A percentile compares a stretch with the other conserved stretches of the same genome.
These are phyloP conservation scores for Hericium coralloides DNA, from an alignment of 768 basidiomycete genomes.

Conservation along the genomic window DNA sequence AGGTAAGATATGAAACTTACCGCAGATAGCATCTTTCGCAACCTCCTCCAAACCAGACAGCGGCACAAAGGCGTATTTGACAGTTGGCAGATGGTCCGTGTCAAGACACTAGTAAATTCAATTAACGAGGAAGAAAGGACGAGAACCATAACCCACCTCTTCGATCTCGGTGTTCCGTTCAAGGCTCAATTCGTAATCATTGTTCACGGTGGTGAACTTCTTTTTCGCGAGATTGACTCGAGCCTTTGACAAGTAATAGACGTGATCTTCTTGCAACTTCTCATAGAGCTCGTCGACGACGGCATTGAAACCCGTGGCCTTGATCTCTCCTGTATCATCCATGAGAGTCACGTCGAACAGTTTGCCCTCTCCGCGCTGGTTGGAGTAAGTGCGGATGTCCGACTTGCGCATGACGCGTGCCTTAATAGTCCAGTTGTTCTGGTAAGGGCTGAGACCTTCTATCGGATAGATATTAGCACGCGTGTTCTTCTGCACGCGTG, in stretches of 20 bases:
- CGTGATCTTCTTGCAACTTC: constrained; percentile 84
- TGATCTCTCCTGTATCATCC: constrained; percentile 92
- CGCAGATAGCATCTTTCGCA: constrained; percentile 76
- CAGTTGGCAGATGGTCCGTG: constrained; percentile 59
- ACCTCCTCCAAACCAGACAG: constrained; percentile 53
- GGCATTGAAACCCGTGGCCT: constrained; percentile 85
- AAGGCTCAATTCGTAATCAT: constrained; percentile 90
- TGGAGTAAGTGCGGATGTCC: constrained; percentile 87
- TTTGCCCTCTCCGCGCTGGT: constrained; percentile 87
- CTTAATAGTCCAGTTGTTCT: constrained; percentile 98
- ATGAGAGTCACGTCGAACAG: constrained; percentile 88
- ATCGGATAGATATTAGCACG: constrained; percentile 62
- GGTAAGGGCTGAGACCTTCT: constrained; percentile 90
- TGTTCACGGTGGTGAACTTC: constrained; percentile 83
- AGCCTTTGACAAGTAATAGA: constrained; percentile 86
- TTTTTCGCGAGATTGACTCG: constrained; percentile 94
- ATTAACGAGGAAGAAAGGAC: background rate
- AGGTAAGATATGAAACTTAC: constrained; percentile 32
- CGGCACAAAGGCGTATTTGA: constrained; percentile 76
- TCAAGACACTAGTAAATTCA: constrained; percentile 66
- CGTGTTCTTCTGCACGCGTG: constrained; percentile 7
- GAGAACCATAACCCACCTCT: constrained; percentile 42
- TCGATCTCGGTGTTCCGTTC: constrained; percentile 79
- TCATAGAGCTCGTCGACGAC: constrained; percentile 78
- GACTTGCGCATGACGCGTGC: constrained; percentile 86